Evolutionary conservation across 768 basidiomycete species (phyloP).

Genomic region (Xerocomus potaroensis): DNA sequence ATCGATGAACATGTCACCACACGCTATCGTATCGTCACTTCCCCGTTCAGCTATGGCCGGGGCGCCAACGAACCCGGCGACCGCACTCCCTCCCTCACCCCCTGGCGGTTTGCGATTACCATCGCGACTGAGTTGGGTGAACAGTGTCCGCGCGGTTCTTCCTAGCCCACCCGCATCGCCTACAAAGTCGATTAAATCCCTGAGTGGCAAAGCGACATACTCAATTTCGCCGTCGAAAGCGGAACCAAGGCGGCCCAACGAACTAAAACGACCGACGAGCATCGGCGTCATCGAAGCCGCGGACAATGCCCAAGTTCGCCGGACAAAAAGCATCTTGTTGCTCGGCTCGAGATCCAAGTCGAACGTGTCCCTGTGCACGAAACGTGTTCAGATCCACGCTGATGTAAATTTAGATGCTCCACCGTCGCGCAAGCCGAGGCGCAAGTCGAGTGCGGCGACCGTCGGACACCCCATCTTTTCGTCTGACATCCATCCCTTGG

Average conservation of each 20-base stretch:
- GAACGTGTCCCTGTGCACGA: conserved; percentile 15
- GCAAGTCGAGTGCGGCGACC: conserved; percentile 25
- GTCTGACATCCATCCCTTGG: not conserved
- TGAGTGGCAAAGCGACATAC: conserved; percentile 1
- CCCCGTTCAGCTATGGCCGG: conserved; percentile 9
- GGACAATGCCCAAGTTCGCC: conserved; percentile 20
- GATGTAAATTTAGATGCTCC: conserved; percentile 16
- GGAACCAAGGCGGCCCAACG: conserved; percentile 5
- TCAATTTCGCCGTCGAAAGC: conserved; percentile 6
- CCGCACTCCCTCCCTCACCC: conserved; percentile 23
- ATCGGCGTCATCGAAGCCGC: conserved; percentile 31
- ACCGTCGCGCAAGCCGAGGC: conserved; percentile 17
- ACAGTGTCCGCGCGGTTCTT: conserved; percentile 20
- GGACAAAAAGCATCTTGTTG: conserved; percentile 32
- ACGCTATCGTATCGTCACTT: conserved; percentile 3
- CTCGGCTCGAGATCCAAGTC: conserved; percentile 26
- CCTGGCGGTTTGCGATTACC: conserved; percentile 31
- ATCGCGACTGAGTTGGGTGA: conserved; percentile 30
- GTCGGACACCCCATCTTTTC: conserved; percentile 2
- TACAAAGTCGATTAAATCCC: conserved; percentile 11
- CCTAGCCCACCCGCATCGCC: conserved; percentile 32
- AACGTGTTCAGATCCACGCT: conserved; percentile 28
- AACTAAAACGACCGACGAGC: conserved; percentile 24
- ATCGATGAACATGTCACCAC: conserved; percentile 7
- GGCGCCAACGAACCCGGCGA: conserved; percentile 1